phyloP scores from a whole-genome alignment of 225 moss, liverwort and hornwort genomes.

The Anthoceros angustus region DNA sequence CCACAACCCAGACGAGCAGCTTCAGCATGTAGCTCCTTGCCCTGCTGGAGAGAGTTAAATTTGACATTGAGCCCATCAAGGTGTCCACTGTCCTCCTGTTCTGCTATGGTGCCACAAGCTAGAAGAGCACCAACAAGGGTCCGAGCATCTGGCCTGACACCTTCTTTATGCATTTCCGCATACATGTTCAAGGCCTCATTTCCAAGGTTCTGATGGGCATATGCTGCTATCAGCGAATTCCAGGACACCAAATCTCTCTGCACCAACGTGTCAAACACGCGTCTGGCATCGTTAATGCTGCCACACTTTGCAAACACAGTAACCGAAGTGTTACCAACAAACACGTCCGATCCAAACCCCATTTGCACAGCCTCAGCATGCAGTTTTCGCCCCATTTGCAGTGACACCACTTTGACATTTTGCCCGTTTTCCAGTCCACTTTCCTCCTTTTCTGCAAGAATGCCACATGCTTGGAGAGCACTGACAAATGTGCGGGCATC shows the following conservation, averaged over 20 bases:
- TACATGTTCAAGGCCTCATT: neutral
- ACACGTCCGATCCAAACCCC: neutral
- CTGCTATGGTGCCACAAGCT: neutral
- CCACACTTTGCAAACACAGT: slow-evolving; percentile 1
- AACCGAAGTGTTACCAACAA: neutral
- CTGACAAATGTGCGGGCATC: too few species aligned
- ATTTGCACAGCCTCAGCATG: neutral
- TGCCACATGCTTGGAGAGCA: too few species aligned
- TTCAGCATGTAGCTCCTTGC: neutral
- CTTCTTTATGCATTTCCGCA: neutral
- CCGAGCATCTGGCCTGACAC: neutral
- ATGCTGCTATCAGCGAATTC: neutral
- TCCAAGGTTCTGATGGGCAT: neutral
- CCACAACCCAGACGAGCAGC: neutral
- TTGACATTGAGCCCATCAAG: neutral
- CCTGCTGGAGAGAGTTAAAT: neutral
- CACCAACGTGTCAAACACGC: neutral
- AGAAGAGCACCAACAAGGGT: neutral
- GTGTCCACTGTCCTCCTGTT: neutral
- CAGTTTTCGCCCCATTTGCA: neutral
- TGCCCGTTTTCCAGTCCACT: too few species aligned
- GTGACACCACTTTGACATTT: too few species aligned
- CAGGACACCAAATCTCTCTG: neutral
- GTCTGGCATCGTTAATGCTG: neutral
- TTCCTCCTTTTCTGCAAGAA: too few species aligned